These are phyloP conservation scores for Chloromonas sp. DNA, from an alignment of 163 green algal species.

Conservation along the genomic window DNA sequence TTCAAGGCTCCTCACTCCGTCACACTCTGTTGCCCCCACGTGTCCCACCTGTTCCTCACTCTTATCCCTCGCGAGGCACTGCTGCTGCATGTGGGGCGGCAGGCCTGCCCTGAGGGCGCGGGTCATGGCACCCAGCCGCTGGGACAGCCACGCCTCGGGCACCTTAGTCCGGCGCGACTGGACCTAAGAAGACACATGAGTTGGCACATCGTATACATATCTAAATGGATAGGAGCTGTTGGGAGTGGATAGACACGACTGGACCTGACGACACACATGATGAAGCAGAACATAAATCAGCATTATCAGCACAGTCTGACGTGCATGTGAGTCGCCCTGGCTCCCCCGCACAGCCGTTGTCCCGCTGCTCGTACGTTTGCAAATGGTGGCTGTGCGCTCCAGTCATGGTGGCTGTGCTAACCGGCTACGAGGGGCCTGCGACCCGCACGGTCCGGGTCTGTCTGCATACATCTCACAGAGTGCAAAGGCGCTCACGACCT, in stretches of 20 bases:
- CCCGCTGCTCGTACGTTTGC: no score
- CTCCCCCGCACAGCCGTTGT: no score
- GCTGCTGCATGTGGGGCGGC: not conserved
- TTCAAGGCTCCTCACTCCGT: no score
- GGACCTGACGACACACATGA: not conserved
- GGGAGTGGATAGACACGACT: not conserved
- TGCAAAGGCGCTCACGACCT: no score
- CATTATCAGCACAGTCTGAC: not conserved
- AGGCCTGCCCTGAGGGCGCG: not conserved
- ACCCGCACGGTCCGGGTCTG: no score
- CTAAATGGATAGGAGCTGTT: no score
- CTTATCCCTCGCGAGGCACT: not conserved
- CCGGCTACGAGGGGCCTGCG: no score
- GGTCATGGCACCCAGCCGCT: not conserved
- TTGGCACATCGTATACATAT: not conserved
- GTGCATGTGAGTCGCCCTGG: not conserved
- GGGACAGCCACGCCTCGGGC: not conserved
- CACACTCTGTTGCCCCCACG: no score
- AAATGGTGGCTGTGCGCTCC: no score
- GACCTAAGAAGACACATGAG: not conserved
- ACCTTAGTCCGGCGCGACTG: not conserved
- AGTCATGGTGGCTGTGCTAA: no score
- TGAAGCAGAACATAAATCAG: not conserved
- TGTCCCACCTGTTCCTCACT: not conserved
- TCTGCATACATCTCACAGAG: no score